These are phyloP conservation scores for Forsythia viridissima DNA, from an alignment of 257 asterid species.

Conservation along the genomic window DNA sequence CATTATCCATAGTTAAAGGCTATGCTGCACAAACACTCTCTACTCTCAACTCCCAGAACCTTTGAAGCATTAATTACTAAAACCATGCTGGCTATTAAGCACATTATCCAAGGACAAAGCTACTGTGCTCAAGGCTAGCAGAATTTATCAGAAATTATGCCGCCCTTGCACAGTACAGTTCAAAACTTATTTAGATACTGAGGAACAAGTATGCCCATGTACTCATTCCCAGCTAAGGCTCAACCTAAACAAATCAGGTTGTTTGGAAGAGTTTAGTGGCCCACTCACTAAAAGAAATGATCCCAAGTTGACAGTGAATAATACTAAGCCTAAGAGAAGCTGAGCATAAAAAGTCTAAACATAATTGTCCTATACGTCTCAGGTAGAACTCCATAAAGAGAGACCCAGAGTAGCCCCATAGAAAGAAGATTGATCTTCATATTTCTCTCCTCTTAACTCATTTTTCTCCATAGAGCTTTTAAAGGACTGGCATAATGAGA, in stretches of 20 bases:
- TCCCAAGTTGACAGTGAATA: background rate
- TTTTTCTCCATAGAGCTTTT: conserved; percentile 6
- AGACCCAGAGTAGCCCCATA: background rate
- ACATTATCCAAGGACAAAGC: too few relatives aligned
- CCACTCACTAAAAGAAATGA: background rate
- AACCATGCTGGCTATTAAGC: too few relatives aligned
- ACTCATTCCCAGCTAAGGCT: too few relatives aligned
- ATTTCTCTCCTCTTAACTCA: background rate
- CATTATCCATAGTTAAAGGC: background rate
- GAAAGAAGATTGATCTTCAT: background rate
- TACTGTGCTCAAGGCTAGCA: too few relatives aligned
- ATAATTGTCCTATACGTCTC: too few relatives aligned
- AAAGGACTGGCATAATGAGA: background rate
- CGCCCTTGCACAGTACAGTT: too few relatives aligned
- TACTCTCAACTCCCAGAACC: background rate
- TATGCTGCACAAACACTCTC: background rate
- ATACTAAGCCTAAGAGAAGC: background rate
- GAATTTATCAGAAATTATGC: too few relatives aligned
- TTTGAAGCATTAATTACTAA: background rate
- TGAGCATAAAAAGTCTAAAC: too few relatives aligned
- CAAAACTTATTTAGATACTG: too few relatives aligned
- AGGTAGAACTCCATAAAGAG: background rate
- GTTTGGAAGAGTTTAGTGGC: background rate
- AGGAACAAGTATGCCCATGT: too few relatives aligned
- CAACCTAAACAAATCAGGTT: background rate